These are phyloP conservation scores for Melanopsichium pennsylvanicum DNA, from an alignment of 1,284 basidiomycete genomes.

Conservation along the genomic window DNA sequence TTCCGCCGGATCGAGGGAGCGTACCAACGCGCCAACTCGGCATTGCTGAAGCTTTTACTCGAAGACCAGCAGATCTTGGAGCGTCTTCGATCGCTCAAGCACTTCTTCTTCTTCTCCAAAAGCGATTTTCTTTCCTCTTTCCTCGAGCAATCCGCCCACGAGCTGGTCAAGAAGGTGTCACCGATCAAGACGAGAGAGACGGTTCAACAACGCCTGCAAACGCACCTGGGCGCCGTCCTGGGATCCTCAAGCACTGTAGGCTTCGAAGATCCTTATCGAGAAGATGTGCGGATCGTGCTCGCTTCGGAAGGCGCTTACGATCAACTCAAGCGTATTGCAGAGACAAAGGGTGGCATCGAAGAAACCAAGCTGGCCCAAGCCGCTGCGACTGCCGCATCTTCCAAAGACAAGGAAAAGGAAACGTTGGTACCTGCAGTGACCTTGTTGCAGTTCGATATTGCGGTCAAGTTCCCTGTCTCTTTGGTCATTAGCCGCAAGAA, in stretches of 20 bases:
- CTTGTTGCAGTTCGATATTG: constrained; percentile 61
- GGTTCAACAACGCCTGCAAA: constrained; percentile 58
- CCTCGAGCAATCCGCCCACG: constrained; percentile 59
- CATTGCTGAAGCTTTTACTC: constrained; percentile 59
- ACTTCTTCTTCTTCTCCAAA: constrained; percentile 63
- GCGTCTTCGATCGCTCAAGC: constrained; percentile 60
- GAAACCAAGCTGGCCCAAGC: constrained; percentile 59
- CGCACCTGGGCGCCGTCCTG: constrained; percentile 63
- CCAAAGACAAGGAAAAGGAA: constrained; percentile 66
- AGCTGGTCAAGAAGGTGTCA: constrained; percentile 60
- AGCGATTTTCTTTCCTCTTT: constrained; percentile 63
- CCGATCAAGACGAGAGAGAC: constrained; percentile 68
- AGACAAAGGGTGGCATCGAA: constrained; percentile 64
- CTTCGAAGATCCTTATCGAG: constrained; percentile 60
- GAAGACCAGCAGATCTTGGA: constrained; percentile 60
- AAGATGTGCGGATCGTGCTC: constrained; percentile 62
- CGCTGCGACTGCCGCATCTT: constrained; percentile 30
- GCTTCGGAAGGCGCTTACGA: constrained; percentile 63
- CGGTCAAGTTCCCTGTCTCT: constrained; percentile 64
- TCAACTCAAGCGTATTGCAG: constrained; percentile 63
- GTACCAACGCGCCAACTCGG: constrained; percentile 62
- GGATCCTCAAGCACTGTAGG: constrained; percentile 61
- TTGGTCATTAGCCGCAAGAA: constrained; percentile 65
- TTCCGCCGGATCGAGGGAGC: constrained; percentile 59
- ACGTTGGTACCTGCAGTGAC: constrained; percentile 45